Evolutionary conservation across 441 rosid genomes (phyloP).

Genomic region (Bocquillonia castaneifolia): DNA sequence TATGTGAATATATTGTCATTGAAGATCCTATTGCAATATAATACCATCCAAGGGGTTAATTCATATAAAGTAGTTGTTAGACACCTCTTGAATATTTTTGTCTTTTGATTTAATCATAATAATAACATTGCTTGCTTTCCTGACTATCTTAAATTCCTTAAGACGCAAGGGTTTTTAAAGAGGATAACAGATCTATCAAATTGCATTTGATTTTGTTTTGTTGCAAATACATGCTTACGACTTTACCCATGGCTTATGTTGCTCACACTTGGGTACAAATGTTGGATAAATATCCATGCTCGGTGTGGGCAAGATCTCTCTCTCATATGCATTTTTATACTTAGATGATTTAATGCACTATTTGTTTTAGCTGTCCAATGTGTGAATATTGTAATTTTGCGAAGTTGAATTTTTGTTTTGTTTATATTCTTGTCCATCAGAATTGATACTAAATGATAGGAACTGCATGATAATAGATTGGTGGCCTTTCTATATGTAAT

Average conservation of each 20-base stretch:
- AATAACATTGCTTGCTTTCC: neutral
- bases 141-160: neutral
- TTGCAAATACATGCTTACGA: neutral
- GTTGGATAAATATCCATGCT: neutral
- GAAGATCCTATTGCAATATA: neutral
- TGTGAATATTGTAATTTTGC: neutral
- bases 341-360: neutral
- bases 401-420: neutral
- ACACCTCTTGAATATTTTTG: neutral
- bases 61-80: neutral
- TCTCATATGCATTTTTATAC: neutral
- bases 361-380: neutral
- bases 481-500: neutral
- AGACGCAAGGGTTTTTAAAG: neutral
- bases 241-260: neutral
- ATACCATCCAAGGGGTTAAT: neutral
- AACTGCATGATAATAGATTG: neutral
- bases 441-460: neutral
- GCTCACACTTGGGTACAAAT: neutral
- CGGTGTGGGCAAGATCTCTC: neutral
- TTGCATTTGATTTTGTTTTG: neutral
- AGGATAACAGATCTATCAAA: neutral
- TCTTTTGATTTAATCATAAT: neutral
- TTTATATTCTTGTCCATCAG: neutral
- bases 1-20: neutral